Evolutionary conservation across 805 yeast species (phyloP).

Genomic region (Kockiozyma suomiensis): DNA sequence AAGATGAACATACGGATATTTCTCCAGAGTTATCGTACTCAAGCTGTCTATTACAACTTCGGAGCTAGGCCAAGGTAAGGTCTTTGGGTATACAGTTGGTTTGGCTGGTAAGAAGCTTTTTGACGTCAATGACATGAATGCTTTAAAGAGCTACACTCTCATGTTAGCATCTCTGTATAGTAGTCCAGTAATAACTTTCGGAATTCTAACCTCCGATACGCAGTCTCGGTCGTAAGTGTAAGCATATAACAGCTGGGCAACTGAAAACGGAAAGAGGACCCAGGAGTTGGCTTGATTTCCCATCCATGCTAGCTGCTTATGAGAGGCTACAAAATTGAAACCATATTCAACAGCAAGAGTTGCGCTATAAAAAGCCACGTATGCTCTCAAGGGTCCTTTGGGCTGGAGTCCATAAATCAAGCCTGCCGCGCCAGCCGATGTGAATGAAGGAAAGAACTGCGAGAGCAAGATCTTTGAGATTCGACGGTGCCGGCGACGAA

Average conservation of each 20-base stretch:
- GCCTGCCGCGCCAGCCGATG: slow-evolving; percentile 39
- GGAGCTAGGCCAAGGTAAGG: slow-evolving; percentile 42
- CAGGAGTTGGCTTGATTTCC: slow-evolving; percentile 46
- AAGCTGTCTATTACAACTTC: slow-evolving; percentile 41
- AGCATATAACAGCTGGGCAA: slow-evolving; percentile 45
- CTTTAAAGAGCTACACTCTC: slow-evolving; percentile 34
- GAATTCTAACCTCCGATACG: slow-evolving; percentile 37
- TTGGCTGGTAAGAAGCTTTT: slow-evolving; percentile 40
- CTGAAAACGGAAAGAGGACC: slow-evolving; percentile 47
- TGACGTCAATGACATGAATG: slow-evolving; percentile 39
- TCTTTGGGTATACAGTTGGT: slow-evolving; percentile 40
- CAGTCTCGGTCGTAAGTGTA: slow-evolving; percentile 43
- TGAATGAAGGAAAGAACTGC: slow-evolving; percentile 21
- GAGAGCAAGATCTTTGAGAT: slow-evolving; percentile 19
- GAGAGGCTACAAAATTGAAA: slow-evolving; percentile 43
- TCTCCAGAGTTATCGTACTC: slow-evolving; percentile 38
- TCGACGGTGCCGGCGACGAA: slow-evolving; percentile 24
- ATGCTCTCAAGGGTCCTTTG: slow-evolving; percentile 33
- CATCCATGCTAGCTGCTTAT: slow-evolving; percentile 41
- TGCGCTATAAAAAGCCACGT: slow-evolving; percentile 42
- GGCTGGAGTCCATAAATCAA: slow-evolving; percentile 39
- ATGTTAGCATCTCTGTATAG: neutral
- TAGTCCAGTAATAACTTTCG: too few species aligned
- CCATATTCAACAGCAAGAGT: slow-evolving; percentile 43
- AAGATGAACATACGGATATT: slow-evolving; percentile 40